Base-by-base conservation (phyloP, 441 rosid species). In the Mallotus repandus region DNA sequence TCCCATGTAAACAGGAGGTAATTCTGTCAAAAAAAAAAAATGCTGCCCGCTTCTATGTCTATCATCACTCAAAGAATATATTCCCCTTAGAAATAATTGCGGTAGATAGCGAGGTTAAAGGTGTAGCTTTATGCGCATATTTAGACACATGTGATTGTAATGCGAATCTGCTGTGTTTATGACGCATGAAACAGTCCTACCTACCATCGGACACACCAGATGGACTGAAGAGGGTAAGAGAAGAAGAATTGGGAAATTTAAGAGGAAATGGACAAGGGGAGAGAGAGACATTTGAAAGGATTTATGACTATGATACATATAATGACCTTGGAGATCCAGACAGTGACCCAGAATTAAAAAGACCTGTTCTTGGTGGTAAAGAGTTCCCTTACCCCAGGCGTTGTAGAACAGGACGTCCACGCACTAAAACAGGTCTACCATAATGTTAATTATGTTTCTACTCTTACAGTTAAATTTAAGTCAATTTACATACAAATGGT, bases 251-350 rank as follows among this genome's bases (percentile, higher is more conserved):
- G 38, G 73, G 8, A 66, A 63, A 65, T 32, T 53, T 86, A 52
- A 75, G 85, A 78, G 94, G 97, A n/a, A 77, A 81, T 57, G 89
- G 90, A 29, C 77, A 76, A 6, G 93, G 90, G 53, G 83, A 85
- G 75, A 81, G 90, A n/a, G 32, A 79, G 63, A 68, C 53, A n/a
- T 18, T 10, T n/a, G 93, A 91, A 25, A 82, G 97, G 16, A 79
- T 91, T 13, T 91, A 88, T 43, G 95, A 91, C 61, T 91, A 91
- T 29, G 91, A 89, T 69, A 86, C 84, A 10, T 92, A 90, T 73
- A 90, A 87, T 66, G 95, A 92, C 11, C 69, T 85, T 15, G 88
- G 83, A 45, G 6, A 68, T 25, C 86, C 84, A 7, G 86, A 82
- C 10, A 57, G 38, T 15, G 8, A 1, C 21, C 21, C 57, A 0